Conservation (phyloP, 1,284 basidiomycete species). For the Baeospora myosura region DNA sequence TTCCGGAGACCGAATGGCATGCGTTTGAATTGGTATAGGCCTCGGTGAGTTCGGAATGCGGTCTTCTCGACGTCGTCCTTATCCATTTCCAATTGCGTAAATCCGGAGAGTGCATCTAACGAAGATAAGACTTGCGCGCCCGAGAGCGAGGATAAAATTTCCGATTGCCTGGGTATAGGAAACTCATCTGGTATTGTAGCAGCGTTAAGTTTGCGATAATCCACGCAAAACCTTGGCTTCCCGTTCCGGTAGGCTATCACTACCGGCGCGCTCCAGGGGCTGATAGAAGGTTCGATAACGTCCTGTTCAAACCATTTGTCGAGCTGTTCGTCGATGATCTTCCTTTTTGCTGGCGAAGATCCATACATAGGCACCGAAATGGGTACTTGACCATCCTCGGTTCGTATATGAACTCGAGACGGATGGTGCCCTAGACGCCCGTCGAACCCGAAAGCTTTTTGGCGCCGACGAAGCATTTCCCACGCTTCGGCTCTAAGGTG, state of each 20-base stretch:
- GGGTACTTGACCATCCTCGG: background rate
- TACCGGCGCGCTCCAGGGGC: background rate
- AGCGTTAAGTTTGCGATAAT: too few relatives aligned
- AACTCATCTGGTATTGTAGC: background rate
- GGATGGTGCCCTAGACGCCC: background rate
- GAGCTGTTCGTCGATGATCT: slow-evolving; percentile 15
- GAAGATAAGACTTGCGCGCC: background rate
- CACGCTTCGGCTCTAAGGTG: background rate
- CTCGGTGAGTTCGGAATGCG: slow-evolving; percentile 8
- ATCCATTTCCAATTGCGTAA: background rate
- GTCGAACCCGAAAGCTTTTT: background rate
- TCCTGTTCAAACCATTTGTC: slow-evolving; percentile 15
- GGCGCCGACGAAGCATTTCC: background rate
- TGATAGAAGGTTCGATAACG: background rate
- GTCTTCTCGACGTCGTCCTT: background rate
- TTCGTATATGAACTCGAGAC: background rate
- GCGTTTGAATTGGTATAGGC: slow-evolving; percentile 10
- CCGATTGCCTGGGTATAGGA: background rate
- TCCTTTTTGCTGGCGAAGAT: slow-evolving; percentile 19
- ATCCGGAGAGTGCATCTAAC: too few relatives aligned
- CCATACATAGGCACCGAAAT: background rate
- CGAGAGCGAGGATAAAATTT: background rate
- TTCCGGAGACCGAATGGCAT: slow-evolving; percentile 11
- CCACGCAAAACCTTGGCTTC: background rate
- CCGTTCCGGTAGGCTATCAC: background rate